phyloP scores from a whole-genome alignment of 495 filamentous ascomycete genomes.

The Acidiella bohemica region DNA sequence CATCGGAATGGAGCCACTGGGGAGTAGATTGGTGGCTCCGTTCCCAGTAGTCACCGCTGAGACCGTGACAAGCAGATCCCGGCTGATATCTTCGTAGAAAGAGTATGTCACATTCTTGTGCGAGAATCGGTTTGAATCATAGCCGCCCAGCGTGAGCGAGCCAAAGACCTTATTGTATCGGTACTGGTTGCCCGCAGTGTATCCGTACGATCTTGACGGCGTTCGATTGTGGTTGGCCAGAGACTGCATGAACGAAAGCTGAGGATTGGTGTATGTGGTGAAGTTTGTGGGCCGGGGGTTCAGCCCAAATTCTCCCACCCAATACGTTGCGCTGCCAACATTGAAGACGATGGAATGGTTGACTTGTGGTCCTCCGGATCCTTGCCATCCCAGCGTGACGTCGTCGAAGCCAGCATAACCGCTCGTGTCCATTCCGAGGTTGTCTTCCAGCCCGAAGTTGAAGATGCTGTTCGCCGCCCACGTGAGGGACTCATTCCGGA shows the following conservation, averaged over 20 bases:
- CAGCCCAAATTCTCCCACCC: constrained; percentile 45
- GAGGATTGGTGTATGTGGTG: constrained; percentile 22
- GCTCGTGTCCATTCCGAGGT: constrained; percentile 38
- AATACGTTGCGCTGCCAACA: constrained; percentile 42
- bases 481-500: constrained; percentile 36
- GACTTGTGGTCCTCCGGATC: constrained; percentile 23
- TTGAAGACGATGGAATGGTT: constrained; percentile 37
- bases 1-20: constrained; percentile 25
- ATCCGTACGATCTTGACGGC: constrained; percentile 51
- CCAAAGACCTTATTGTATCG: constrained; percentile 39
- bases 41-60: constrained; percentile 41
- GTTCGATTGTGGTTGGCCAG: constrained; percentile 39
- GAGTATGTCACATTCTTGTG: constrained; percentile 41
- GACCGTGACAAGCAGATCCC: constrained; percentile 40
- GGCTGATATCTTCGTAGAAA: constrained; percentile 36
- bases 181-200: constrained; percentile 54
- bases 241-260: constrained; percentile 15
- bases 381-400: constrained; percentile 25
- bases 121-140: constrained; percentile 45
- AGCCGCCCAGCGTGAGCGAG: constrained; percentile 51
- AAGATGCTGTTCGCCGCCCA: constrained; percentile 44
- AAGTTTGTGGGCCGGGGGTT: constrained; percentile 32
- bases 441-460: constrained; percentile 38
- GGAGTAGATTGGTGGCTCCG: constrained; percentile 23
- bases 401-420: constrained; percentile 50